A percentile compares a stretch with the other conserved stretches of the same genome.
Evolutionary conservation across 2,329 filamentous ascomycete species (phyloP).

Genomic region (Botrytis pseudocinerea): DNA sequence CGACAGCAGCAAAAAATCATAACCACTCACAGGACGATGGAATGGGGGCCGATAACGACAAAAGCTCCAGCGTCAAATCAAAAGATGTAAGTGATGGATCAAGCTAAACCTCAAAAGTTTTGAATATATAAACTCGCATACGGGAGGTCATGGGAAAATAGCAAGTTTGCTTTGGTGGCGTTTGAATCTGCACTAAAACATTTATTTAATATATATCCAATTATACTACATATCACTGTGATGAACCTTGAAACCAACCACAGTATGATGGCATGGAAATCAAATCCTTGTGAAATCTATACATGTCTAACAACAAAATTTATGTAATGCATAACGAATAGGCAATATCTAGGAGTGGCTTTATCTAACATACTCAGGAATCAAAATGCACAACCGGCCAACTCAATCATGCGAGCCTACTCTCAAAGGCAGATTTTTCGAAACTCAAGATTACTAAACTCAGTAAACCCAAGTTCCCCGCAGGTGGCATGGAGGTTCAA

Average conservation of each 20-base stretch:
- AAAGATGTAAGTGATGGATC: slow-evolving; percentile 34
- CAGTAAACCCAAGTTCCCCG: neutral
- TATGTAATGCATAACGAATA: neutral
- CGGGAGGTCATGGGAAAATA: neutral
- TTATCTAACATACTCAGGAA: slow-evolving; percentile 18
- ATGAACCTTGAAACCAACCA: slow-evolving; percentile 3
- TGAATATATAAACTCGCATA: neutral
- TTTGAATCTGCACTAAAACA: neutral
- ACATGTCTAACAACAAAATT: neutral
- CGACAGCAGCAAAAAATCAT: slow-evolving; percentile 27
- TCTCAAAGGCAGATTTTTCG: slow-evolving; percentile 18
- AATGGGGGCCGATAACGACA: neutral
- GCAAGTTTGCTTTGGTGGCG: slow-evolving; percentile 28
- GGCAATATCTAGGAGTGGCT: too few species aligned
- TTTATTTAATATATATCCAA: neutral
- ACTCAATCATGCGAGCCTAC: slow-evolving; percentile 44
- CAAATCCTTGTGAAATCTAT: neutral
- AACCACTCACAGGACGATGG: slow-evolving; percentile 25
- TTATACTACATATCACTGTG: neutral
- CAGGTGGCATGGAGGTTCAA: neutral
- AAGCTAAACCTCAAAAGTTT: slow-evolving; percentile 17
- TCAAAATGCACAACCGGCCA: slow-evolving; percentile 44
- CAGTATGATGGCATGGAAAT: slow-evolving; percentile 17
- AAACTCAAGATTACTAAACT: neutral
- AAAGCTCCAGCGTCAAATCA: slow-evolving; percentile 5